Evolutionary conservation across 2,329 filamentous ascomycete species (phyloP).

Genomic region (Pseudogymnoascus verrucosus): DNA sequence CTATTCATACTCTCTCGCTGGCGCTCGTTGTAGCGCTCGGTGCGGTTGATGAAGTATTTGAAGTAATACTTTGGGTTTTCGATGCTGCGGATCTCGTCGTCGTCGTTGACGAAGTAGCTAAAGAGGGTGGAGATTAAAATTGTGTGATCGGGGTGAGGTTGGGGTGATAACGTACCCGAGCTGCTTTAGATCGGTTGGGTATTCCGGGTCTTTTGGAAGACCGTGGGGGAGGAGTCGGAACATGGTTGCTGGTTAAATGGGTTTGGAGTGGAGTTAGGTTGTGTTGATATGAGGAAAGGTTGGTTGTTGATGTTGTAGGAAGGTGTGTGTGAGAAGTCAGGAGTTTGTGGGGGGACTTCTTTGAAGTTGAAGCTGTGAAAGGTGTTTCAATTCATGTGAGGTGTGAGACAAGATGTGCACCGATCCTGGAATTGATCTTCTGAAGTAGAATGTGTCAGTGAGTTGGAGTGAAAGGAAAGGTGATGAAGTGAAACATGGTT

Average conservation of each 20-base stretch:
- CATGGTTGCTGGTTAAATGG: constrained; percentile 42
- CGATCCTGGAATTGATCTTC: too few species aligned
- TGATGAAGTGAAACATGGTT: background rate
- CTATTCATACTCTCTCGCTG: constrained; percentile 69
- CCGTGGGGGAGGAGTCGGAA: constrained; percentile 63
- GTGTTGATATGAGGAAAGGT: background rate
- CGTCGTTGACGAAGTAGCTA: constrained; percentile 71
- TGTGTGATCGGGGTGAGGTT: background rate
- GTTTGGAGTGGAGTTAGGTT: background rate
- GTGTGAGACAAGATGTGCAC: background rate
- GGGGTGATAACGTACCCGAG: constrained; percentile 54
- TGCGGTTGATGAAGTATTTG: constrained; percentile 65
- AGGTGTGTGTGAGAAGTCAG: background rate
- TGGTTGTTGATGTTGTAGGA: background rate
- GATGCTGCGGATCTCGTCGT: constrained; percentile 67
- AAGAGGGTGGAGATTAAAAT: background rate
- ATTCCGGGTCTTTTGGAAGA: constrained; percentile 63
- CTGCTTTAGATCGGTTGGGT: constrained; percentile 54
- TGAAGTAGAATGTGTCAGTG: background rate
- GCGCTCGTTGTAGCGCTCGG: constrained; percentile 67
- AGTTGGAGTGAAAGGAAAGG: background rate
- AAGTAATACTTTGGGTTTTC: constrained; percentile 61
- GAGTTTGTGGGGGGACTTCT: background rate
- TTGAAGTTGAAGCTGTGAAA: background rate
- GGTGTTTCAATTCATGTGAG: background rate